Conservation (phyloP, 768 basidiomycete species). For the Tylopilus subfusipes region DNA sequence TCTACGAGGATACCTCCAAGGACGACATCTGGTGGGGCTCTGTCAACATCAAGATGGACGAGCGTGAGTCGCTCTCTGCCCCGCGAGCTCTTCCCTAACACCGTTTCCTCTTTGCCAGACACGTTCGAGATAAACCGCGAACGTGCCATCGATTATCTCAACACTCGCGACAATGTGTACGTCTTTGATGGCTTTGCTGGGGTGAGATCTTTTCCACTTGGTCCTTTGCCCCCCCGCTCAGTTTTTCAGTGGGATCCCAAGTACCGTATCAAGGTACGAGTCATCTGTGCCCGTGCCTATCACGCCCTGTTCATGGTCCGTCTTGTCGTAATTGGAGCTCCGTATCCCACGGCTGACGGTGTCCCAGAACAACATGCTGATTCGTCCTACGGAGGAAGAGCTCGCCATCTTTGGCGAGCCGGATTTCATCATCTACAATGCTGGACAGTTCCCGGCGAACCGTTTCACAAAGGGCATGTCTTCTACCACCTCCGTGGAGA, state of each 20-base stretch:
- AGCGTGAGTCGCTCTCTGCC: constrained; percentile 53
- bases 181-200: constrained; percentile 96
- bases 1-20: constrained; percentile 94
- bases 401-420: constrained; percentile 93
- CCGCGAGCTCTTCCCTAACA: not conserved
- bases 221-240: not conserved
- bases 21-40: constrained; percentile 99
- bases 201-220: constrained; percentile 38
- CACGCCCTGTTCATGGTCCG: constrained; percentile 97
- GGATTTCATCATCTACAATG: constrained; percentile 99
- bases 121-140: constrained; percentile 99
- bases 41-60: constrained; percentile 99
- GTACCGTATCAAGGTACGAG: constrained; percentile 99
- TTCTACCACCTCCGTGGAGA: constrained; percentile 96
- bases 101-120: constrained; percentile 43
- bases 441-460: constrained; percentile 99
- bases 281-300: constrained; percentile 97
- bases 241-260: constrained; percentile 85
- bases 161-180: constrained; percentile 97
- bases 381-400: constrained; percentile 94
- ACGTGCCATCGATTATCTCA: constrained; percentile 97
- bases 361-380: constrained; percentile 94
- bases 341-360: constrained; percentile 4
- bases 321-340: constrained; percentile 12
- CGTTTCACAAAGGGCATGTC: constrained; percentile 99